Evolutionary conservation across 176 grass and related monocot species (phyloP), one percentile per base, ranked within the genome.

Genomic region (Oryza australiensis): DNA sequence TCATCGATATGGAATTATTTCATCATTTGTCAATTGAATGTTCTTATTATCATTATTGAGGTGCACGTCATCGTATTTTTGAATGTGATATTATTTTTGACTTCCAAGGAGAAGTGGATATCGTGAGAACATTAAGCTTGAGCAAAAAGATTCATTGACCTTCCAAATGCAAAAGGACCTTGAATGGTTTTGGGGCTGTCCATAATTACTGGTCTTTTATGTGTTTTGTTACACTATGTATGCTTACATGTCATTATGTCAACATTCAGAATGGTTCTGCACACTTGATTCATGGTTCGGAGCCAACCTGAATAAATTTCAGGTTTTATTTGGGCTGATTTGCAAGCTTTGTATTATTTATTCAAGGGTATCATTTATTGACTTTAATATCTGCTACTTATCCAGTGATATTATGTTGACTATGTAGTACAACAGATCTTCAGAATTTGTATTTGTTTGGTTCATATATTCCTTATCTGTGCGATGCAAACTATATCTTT

Each of bases 21-120:
- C 26, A 66, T 27, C 55, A 64, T 85, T 66, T 71, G 26, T 76
- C 55, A 81, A 29, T 2, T 57, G 2, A 51, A 70, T 53, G 49
- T 72, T 37, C 13, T 28, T 23, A 73, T 81, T 23, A 73, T 82
- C 15, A 43, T 24, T 70, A 24, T 70, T 72, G 14, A 72, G 73
- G 20, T 49, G 28, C 48, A 49, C 67, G 26, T n/a, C 64, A 43
- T 66, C 57, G 20, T 28, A 24, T 77, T 63, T 73, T 73, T 22
- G 6, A 74, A 79, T 12, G 26, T 72, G 42, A 72, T 79, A n/a
- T 12, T 5, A 1, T 48, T 67, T 73, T 12, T 78, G 3, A 30
- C 23, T 78, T 83, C 26, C 42, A 30, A 32, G 43, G 46, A 45
- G 37, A 43, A 78, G 38, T 32, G 20, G 22, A 45, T 62, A 35